These are phyloP conservation scores for Juglanconis oblonga DNA, from an alignment of 2,329 filamentous ascomycete species.

Conservation along the genomic window DNA sequence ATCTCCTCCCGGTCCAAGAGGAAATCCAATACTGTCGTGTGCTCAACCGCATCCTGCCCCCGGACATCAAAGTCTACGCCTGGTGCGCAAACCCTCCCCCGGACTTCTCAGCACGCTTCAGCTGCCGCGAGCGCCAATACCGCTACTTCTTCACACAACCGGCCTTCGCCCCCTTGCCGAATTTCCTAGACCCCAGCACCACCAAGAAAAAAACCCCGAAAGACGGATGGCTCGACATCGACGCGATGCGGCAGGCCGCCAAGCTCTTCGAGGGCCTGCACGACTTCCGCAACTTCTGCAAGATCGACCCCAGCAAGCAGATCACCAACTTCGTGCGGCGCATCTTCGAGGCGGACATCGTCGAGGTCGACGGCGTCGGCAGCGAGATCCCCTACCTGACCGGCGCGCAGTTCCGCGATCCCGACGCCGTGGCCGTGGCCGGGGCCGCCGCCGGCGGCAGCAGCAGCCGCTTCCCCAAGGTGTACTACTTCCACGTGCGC, in stretches of 20 bases:
- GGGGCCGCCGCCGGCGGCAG: background rate
- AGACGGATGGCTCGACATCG: slow-evolving; percentile 82
- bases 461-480: slow-evolving; percentile 46
- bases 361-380: slow-evolving; percentile 58
- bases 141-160: slow-evolving; percentile 98
- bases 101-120: slow-evolving; percentile 87
- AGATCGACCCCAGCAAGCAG: slow-evolving; percentile 86
- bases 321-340: slow-evolving; percentile 77
- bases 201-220: slow-evolving; percentile 29
- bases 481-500: slow-evolving; percentile 85
- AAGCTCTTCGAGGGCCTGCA: slow-evolving; percentile 77
- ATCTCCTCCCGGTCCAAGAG: slow-evolving; percentile 63
- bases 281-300: slow-evolving; percentile 97
- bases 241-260: slow-evolving; percentile 80
- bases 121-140: slow-evolving; percentile 86
- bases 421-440: slow-evolving; percentile 19
- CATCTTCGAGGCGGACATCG: slow-evolving; percentile 78
- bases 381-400: slow-evolving; percentile 56
- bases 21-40: slow-evolving; percentile 82
- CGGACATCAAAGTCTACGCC: slow-evolving; percentile 85
- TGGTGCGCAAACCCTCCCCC: slow-evolving; percentile 84
- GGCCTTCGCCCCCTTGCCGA: slow-evolving; percentile 69
- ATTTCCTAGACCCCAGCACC: slow-evolving; percentile 38
- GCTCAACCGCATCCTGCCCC: slow-evolving; percentile 82
- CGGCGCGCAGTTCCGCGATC: slow-evolving; percentile 40